Conservation (phyloP, 495 filamentous ascomycete species). For the Xylaria grammica region DNA sequence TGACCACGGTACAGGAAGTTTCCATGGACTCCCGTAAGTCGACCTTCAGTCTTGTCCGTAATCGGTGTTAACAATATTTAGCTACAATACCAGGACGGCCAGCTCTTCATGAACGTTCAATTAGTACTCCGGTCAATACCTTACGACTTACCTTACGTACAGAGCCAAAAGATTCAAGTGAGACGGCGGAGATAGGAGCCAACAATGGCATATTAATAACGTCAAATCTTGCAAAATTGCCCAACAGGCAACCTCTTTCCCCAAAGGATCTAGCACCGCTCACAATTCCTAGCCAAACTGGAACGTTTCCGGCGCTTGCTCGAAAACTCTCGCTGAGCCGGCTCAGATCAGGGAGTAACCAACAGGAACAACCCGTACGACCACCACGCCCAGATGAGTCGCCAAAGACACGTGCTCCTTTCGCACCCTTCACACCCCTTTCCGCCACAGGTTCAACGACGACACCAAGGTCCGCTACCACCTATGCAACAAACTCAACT, state of each 20-base stretch:
- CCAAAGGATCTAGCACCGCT: slow-evolving; percentile 57
- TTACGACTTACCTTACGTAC: slow-evolving; percentile 53
- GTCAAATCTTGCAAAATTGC: slow-evolving; percentile 28
- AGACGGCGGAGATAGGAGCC: slow-evolving; percentile 28
- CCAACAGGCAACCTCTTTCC: slow-evolving; percentile 49
- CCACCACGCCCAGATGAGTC: slow-evolving; percentile 50
- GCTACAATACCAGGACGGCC: slow-evolving; percentile 76
- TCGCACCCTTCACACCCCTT: slow-evolving; percentile 49
- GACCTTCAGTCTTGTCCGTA: not conserved
- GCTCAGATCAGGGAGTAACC: slow-evolving; percentile 46
- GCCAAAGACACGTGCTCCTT: slow-evolving; percentile 50
- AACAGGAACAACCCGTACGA: slow-evolving; percentile 39
- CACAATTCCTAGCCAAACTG: slow-evolving; percentile 53
- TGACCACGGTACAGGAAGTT: slow-evolving; percentile 71
- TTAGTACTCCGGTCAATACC: slow-evolving; percentile 62
- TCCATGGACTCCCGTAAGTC: slow-evolving; percentile 77
- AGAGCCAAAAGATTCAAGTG: slow-evolving; percentile 40
- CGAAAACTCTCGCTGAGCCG: slow-evolving; percentile 45
- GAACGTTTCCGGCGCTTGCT: slow-evolving; percentile 41
- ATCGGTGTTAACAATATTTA: slow-evolving; percentile 44
- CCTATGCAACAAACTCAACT: slow-evolving; percentile 41
- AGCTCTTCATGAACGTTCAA: slow-evolving; percentile 69
- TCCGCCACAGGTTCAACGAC: slow-evolving; percentile 47
- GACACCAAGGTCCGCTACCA: slow-evolving; percentile 44
- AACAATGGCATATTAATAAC: not conserved